phyloP scores from a whole-genome alignment of 169 alveolate genomes.

The Cryptosporidium baileyi region DNA sequence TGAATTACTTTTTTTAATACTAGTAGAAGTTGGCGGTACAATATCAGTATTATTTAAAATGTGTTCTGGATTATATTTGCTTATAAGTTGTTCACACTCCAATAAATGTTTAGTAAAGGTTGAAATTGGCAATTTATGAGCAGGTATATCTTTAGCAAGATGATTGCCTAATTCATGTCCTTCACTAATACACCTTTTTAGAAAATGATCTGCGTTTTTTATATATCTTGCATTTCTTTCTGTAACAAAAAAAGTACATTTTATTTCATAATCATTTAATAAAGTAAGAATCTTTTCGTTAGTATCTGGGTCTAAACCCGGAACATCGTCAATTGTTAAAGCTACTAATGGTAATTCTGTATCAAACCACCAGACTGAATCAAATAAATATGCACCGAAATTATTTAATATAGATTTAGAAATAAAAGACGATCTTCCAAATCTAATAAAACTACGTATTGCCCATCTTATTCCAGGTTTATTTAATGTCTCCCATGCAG shows the following conservation, averaged over 20 bases:
- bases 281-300: conserved; percentile 4
- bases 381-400: conserved; percentile 38
- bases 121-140: conserved; percentile 20
- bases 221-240: conserved; percentile 59
- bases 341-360: conserved; percentile 57
- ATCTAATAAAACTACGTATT: conserved; percentile 20
- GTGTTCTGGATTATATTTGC: conserved; percentile 31
- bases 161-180: conserved; percentile 72
- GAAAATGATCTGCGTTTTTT: conserved; percentile 26
- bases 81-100: conserved; percentile 57
- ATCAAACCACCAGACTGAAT: conserved; percentile 68
- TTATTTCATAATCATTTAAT: conserved; percentile 23
- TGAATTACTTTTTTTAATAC: neutral
- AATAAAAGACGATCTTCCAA: conserved; percentile 63
- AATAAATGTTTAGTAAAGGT: conserved; percentile 39
- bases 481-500: conserved; percentile 67
- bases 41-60: conserved; percentile 28
- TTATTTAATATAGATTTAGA: conserved; percentile 32
- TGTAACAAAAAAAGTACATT: conserved; percentile 70
- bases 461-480: conserved; percentile 56
- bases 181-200: conserved; percentile 55
- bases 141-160: conserved; percentile 65
- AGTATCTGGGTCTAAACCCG: conserved; percentile 55
- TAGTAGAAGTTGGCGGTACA: conserved; percentile 12
- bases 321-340: conserved; percentile 68